These are phyloP conservation scores for Gastrolobium villosum DNA, from an alignment of 306 rosid genomes.

Conservation along the genomic window DNA sequence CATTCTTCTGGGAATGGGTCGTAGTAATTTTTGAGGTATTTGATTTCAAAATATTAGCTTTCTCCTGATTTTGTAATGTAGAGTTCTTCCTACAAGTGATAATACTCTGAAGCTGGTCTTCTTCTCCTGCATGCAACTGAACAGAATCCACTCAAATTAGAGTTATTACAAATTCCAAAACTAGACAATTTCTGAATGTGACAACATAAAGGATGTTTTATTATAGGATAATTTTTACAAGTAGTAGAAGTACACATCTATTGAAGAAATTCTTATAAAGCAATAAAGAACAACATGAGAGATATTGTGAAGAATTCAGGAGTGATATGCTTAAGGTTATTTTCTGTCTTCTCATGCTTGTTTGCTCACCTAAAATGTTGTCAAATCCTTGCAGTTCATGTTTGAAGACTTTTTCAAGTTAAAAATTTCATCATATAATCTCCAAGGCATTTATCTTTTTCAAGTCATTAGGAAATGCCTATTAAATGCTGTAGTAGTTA, in stretches of 20 bases:
- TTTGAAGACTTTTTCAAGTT: background rate
- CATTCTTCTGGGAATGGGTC: constrained; percentile 43
- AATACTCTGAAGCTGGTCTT: constrained; percentile 48
- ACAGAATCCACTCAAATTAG: constrained; percentile 40
- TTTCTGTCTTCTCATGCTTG: background rate
- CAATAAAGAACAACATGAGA: constrained; percentile 4
- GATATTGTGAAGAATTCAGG: background rate
- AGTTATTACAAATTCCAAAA: background rate
- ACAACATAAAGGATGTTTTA: background rate
- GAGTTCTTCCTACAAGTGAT: constrained; percentile 46
- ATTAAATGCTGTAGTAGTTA: background rate
- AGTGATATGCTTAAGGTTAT: too few species aligned
- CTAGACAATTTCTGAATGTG: constrained; percentile 5
- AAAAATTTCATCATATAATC: background rate
- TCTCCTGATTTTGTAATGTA: constrained; percentile 51
- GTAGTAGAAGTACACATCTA: background rate
- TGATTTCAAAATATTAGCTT: constrained; percentile 51
- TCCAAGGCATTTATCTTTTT: background rate
- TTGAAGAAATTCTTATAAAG: background rate
- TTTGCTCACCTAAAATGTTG: background rate
- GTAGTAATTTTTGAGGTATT: constrained; percentile 50
- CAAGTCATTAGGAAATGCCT: background rate
- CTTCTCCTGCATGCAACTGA: constrained; percentile 55
- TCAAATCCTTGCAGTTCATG: constrained; percentile 23
- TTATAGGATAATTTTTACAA: background rate